Percentiles rank a stretch among this genome's conserved stretches.
Evolutionary conservation across 1,284 basidiomycete species (phyloP).

Genomic region (Trametes polyzona): DNA sequence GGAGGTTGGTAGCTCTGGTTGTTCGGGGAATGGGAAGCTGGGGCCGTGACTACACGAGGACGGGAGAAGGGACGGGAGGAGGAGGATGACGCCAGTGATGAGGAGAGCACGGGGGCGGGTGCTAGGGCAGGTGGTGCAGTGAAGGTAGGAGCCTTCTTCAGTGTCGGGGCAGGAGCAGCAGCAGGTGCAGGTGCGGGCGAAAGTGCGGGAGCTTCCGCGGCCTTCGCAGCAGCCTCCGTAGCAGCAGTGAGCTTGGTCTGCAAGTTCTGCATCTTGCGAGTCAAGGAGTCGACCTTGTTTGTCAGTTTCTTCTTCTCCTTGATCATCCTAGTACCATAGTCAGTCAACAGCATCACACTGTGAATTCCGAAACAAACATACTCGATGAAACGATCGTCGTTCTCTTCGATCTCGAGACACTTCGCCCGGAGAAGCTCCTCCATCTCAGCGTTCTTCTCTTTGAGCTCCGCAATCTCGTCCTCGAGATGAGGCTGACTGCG

Average conservation of each 20-base stretch:
- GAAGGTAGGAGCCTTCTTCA: conserved; percentile 5
- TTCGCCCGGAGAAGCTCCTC: conserved; percentile 69
- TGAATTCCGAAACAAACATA: conserved; percentile 42
- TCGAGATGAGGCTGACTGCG: conserved; percentile 57
- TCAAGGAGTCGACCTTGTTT: conserved; percentile 68
- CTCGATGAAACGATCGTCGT: conserved; percentile 80
- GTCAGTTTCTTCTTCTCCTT: conserved; percentile 79
- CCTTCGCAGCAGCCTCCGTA: conserved; percentile 41
- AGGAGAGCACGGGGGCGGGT: conserved; percentile 12
- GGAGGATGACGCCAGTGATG: conserved; percentile 7
- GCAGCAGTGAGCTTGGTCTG: conserved; percentile 65
- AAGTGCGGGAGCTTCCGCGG: conserved; percentile 24
- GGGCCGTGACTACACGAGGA: conserved; percentile 21
- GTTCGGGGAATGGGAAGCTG: conserved; percentile 2
- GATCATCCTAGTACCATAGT: conserved; percentile 52
- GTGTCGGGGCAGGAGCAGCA: conserved; percentile 8
- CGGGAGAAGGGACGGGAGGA: conserved; percentile 16
- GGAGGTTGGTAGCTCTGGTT: conserved; percentile 15
- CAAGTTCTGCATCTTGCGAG: conserved; percentile 69
- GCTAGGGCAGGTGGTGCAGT: conserved; percentile 15
- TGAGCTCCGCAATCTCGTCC: conserved; percentile 57
- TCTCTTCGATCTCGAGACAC: conserved; percentile 79
- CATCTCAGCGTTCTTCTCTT: conserved; percentile 73
- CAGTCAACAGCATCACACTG: neutral
- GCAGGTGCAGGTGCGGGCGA: conserved; percentile 9